Conservation (phyloP, 768 basidiomycete species). For the Lactarius deliciosus region DNA sequence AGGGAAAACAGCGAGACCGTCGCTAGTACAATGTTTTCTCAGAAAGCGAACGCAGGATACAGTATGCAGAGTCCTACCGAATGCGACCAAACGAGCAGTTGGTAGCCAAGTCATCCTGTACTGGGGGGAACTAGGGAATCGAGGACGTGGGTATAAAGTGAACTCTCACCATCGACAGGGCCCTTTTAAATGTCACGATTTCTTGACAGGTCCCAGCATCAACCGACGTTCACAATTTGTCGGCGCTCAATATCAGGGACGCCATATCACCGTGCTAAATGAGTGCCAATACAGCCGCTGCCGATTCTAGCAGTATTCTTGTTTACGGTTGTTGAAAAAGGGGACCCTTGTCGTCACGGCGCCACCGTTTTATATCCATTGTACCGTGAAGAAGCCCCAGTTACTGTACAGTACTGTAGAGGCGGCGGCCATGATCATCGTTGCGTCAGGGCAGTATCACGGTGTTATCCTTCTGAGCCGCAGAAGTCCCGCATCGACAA, state of each 20-base stretch:
- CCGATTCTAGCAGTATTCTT: not conserved
- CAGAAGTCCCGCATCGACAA: not conserved
- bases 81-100: not conserved
- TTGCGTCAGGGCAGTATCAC: not conserved
- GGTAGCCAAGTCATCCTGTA: conserved; percentile 9
- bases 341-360: not conserved
- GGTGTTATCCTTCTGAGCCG: not conserved
- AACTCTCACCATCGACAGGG: no score
- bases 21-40: not conserved
- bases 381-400: not conserved
- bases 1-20: conserved; percentile 33
- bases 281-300: not conserved
- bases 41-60: not conserved
- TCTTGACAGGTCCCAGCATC: not conserved
- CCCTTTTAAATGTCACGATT: not conserved
- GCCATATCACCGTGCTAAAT: not conserved
- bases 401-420: no score
- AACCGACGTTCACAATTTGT: not conserved
- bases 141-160: not conserved
- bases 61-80: conserved; percentile 7
- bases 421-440: not conserved
- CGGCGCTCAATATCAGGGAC: conserved; percentile 14
- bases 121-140: not conserved
- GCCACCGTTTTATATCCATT: not conserved
- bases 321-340: not conserved